Evolutionary conservation across 768 basidiomycete species (phyloP).

Genomic region (Suillus subluteus): DNA sequence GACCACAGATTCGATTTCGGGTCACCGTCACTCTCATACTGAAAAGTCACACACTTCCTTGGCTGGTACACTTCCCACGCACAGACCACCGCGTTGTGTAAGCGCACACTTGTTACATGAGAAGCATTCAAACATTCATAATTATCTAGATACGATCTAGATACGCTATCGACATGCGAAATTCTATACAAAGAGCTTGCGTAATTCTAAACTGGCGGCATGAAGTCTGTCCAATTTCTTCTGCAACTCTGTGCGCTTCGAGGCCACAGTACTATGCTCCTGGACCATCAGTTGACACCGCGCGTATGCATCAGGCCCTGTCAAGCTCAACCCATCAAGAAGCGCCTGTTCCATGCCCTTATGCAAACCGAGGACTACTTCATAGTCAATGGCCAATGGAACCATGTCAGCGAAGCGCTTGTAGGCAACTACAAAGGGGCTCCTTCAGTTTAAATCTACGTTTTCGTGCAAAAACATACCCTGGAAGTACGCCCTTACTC

Average conservation of each 20-base stretch:
- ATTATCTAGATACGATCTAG: not conserved
- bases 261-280: slow-evolving; percentile 50
- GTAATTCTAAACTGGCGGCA: slow-evolving; percentile 46
- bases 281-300: slow-evolving; percentile 56
- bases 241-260: slow-evolving; percentile 48
- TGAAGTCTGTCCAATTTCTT: slow-evolving; percentile 56
- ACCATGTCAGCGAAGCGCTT: slow-evolving; percentile 49
- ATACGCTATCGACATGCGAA: not conserved
- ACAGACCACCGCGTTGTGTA: slow-evolving; percentile 30
- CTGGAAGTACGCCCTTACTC: slow-evolving; percentile 76
- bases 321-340: slow-evolving; percentile 53
- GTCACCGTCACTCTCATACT: slow-evolving; percentile 22
- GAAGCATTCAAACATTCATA: not conserved
- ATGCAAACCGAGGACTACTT: slow-evolving; percentile 49
- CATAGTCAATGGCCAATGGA: slow-evolving; percentile 45
- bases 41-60: slow-evolving; percentile 10
- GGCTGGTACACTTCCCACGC: slow-evolving; percentile 18
- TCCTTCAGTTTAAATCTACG: not conserved
- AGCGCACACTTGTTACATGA: not conserved
- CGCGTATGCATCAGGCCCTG: slow-evolving; percentile 45
- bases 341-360: slow-evolving; percentile 49
- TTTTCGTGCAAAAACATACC: slow-evolving; percentile 42
- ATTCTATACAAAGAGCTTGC: slow-evolving; percentile 15
- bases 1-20: slow-evolving; percentile 26
- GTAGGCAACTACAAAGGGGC: slow-evolving; percentile 43